phyloP scores from a whole-genome alignment of 1,284 basidiomycete species.

The Cystobasidium sp. region DNA sequence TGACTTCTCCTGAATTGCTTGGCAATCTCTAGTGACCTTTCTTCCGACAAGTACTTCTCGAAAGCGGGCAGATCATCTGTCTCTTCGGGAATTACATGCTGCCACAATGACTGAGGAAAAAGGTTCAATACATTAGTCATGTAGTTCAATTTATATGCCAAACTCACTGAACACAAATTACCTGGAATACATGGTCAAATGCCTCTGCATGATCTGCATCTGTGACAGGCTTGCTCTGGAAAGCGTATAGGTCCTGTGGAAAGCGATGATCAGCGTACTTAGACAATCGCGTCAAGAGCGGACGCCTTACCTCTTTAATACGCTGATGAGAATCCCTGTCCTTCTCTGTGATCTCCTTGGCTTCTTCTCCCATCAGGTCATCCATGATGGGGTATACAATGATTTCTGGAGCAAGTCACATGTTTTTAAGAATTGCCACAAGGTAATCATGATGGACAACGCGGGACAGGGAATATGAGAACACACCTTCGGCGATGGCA shows the following conservation, averaged over 20 bases:
- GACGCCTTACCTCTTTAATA: constrained; percentile 26
- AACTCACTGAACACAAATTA: no score
- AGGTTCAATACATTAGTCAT: no score
- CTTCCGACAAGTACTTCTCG: constrained; percentile 15
- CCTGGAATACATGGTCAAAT: constrained; percentile 25
- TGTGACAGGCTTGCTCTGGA: constrained; percentile 22
- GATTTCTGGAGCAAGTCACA: constrained; percentile 59
- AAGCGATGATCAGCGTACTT: not conserved
- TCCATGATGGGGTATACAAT: constrained; percentile 72
- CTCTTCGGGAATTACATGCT: constrained; percentile 33
- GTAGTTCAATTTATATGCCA: no score
- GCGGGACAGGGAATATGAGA: no score
- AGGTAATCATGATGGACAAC: not conserved
- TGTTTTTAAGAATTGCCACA: not conserved
- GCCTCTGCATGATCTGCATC: constrained; percentile 23
- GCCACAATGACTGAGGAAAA: constrained; percentile 10
- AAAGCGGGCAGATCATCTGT: constrained; percentile 35
- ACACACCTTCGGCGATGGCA: constrained; percentile 36
- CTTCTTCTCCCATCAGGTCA: constrained; percentile 64
- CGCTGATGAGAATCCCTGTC: constrained; percentile 66
- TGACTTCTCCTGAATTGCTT: constrained; percentile 33
- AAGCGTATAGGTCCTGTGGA: constrained; percentile 30
- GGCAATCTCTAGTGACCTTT: constrained; percentile 31
- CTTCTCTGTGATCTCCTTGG: constrained; percentile 64
- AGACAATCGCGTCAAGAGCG: not conserved